A percentile compares a stretch with the other conserved stretches of the same genome.
Conservation (phyloP, 208 protist genomes). For the Trypanosoma lewisi region DNA sequence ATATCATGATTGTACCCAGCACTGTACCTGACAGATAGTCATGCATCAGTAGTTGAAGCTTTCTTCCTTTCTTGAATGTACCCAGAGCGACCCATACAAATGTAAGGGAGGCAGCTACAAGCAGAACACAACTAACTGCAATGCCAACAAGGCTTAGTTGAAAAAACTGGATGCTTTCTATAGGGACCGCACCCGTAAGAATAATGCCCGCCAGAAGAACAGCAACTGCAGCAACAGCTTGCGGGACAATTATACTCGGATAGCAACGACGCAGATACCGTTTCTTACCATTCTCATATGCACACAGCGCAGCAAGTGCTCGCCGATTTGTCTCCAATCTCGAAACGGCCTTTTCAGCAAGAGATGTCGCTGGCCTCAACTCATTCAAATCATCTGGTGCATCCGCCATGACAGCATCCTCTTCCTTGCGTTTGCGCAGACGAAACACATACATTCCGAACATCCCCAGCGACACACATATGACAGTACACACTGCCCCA, state of each 20-base stretch:
- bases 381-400: slow-evolving; percentile 20
- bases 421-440: slow-evolving; percentile 18
- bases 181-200: slow-evolving; percentile 24
- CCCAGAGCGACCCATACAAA: slow-evolving; percentile 42
- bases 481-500: slow-evolving; percentile 28
- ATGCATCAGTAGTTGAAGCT: slow-evolving; percentile 23
- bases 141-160: slow-evolving; percentile 39
- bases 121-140: slow-evolving; percentile 23
- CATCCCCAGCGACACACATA: slow-evolving; percentile 29
- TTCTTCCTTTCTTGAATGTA: slow-evolving; percentile 37
- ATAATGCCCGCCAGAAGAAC: slow-evolving; percentile 40
- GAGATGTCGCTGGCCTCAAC: slow-evolving; percentile 6
- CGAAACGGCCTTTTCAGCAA: slow-evolving; percentile 45
- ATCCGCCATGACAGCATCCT: slow-evolving; percentile 22
- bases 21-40: slow-evolving; percentile 17
- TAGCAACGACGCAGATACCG: slow-evolving; percentile 24
- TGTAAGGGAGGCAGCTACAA: slow-evolving; percentile 20
- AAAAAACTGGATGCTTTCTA: slow-evolving; percentile 26
- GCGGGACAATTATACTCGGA: slow-evolving; percentile 23
- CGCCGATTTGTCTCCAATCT: slow-evolving; percentile 39
- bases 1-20: slow-evolving; percentile 37
- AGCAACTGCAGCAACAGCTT: slow-evolving; percentile 28
- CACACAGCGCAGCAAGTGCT: slow-evolving; percentile 39
- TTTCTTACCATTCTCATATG: slow-evolving; percentile 23
- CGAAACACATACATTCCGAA: slow-evolving; percentile 16